A percentile compares a stretch with the other conserved stretches of the same genome.
Evolutionary conservation across 768 basidiomycete genomes (phyloP).

Genomic region (Mrakia blollopis): DNA sequence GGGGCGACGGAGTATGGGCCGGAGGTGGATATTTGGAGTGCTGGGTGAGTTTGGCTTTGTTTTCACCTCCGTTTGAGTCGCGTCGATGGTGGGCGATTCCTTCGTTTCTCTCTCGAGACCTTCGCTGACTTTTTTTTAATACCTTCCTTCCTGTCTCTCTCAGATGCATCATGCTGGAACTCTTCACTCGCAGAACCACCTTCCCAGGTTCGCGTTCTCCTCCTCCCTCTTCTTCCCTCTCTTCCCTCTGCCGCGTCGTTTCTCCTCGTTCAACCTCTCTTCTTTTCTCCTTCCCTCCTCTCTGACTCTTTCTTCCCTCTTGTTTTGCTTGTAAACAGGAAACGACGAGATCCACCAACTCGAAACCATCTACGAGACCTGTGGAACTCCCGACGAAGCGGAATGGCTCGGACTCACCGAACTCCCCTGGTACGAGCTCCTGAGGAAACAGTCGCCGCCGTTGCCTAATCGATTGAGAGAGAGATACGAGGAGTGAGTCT

Average conservation of each 20-base stretch:
- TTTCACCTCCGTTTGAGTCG: background rate
- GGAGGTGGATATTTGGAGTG: slow-evolving; percentile 99
- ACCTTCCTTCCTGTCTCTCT: background rate
- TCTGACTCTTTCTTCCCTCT: background rate
- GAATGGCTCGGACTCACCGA: slow-evolving; percentile 77
- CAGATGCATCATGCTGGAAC: slow-evolving; percentile 97
- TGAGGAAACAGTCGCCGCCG: slow-evolving; percentile 61
- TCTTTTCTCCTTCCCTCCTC: background rate
- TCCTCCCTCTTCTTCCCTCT: background rate
- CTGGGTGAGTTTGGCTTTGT: slow-evolving; percentile 60
- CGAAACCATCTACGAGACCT: slow-evolving; percentile 80
- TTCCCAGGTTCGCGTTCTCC: slow-evolving; percentile 60
- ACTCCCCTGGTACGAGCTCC: slow-evolving; percentile 97
- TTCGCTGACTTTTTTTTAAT: background rate
- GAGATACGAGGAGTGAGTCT: slow-evolving; percentile 72
- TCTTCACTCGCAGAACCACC: slow-evolving; percentile 91
- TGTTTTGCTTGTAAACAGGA: slow-evolving; percentile 40
- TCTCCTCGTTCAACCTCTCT: background rate
- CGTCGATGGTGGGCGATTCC: background rate
- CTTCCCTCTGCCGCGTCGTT: too few species aligned
- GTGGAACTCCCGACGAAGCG: slow-evolving; percentile 76
- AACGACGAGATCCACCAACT: slow-evolving; percentile 97
- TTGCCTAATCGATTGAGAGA: slow-evolving; percentile 72
- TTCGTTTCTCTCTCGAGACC: too few species aligned
- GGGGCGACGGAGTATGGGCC: slow-evolving; percentile 86